phyloP scores from a whole-genome alignment of 179 eudicot genomes.

The Beta macrorhiza region DNA sequence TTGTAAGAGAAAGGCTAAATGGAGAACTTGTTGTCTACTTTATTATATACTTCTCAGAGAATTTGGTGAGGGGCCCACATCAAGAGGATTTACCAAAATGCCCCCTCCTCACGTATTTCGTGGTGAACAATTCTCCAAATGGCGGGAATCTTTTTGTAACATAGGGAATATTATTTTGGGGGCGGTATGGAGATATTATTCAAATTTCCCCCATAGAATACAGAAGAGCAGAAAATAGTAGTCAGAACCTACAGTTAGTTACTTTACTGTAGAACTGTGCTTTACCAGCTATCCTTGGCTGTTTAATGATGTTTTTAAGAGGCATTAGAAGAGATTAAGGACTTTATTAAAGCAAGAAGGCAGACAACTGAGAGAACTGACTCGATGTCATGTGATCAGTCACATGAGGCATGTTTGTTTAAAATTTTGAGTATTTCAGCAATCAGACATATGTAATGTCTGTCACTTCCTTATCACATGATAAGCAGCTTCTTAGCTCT shows the following conservation, averaged over 20 bases:
- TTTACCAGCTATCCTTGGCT: constrained; percentile 43
- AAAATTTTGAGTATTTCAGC: constrained; percentile 17
- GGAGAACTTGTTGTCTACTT: no score
- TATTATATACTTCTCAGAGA: no score
- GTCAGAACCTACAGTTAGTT: constrained; percentile 10
- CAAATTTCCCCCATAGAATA: no score
- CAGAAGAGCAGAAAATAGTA: not conserved
- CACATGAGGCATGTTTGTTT: constrained; percentile 52
- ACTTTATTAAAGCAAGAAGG: constrained; percentile 27
- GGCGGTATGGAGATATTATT: not conserved
- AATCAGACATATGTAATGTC: constrained; percentile 25
- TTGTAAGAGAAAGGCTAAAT: no score
- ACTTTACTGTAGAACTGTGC: constrained; percentile 20
- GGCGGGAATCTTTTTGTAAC: not conserved
- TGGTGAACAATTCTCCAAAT: not conserved
- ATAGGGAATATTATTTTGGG: not conserved
- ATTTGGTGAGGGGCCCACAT: no score
- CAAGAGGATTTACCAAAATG: no score
- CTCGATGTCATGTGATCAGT: constrained; percentile 47
- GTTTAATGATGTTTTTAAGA: constrained; percentile 22
- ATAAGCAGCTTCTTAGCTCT: constrained; percentile 34
- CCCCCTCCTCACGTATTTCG: no score
- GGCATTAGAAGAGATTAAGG: constrained; percentile 19
- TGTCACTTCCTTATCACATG: constrained; percentile 41
- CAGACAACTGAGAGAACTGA: constrained; percentile 35